These are phyloP conservation scores for Setomelanomma holmii DNA, from an alignment of 2,329 filamentous ascomycete genomes.

Conservation along the genomic window DNA sequence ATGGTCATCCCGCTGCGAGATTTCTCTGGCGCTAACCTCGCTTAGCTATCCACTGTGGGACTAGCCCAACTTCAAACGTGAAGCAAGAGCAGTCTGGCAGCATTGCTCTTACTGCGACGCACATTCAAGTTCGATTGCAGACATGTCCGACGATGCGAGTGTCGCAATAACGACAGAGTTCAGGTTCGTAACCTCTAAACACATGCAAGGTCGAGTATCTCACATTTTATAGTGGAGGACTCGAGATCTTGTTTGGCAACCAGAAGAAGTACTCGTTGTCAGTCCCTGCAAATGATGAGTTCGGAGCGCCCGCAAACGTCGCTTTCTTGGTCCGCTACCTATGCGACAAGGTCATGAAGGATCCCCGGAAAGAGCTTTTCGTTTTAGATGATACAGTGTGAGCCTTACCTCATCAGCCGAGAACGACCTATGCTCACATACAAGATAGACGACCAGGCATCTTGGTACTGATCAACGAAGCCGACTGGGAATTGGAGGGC, in stretches of 20 bases:
- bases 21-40: constrained; percentile 43
- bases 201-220: constrained; percentile 1
- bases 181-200: constrained; percentile 58
- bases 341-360: constrained; percentile 82
- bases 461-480: constrained; percentile 94
- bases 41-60: constrained; percentile 22
- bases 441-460: constrained; percentile 85
- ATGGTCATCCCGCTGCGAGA: constrained; percentile 23
- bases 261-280: constrained; percentile 74
- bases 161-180: constrained; percentile 77
- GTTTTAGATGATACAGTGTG: constrained; percentile 88
- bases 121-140: constrained; percentile 4
- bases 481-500: constrained; percentile 97
- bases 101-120: background rate
- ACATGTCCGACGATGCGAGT: constrained; percentile 35
- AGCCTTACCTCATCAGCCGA: constrained; percentile 41
- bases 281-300: constrained; percentile 68
- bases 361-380: constrained; percentile 84
- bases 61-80: constrained; percentile 15
- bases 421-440: constrained; percentile 23
- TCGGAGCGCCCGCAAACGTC: constrained; percentile 70
- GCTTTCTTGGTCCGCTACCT: constrained; percentile 80
- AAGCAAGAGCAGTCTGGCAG: constrained; percentile 13
- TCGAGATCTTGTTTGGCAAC: constrained; percentile 93
- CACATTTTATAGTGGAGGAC: constrained; percentile 69